Conservation (phyloP, 2,329 filamentous ascomycete genomes). For the Macrophomina tecta region DNA sequence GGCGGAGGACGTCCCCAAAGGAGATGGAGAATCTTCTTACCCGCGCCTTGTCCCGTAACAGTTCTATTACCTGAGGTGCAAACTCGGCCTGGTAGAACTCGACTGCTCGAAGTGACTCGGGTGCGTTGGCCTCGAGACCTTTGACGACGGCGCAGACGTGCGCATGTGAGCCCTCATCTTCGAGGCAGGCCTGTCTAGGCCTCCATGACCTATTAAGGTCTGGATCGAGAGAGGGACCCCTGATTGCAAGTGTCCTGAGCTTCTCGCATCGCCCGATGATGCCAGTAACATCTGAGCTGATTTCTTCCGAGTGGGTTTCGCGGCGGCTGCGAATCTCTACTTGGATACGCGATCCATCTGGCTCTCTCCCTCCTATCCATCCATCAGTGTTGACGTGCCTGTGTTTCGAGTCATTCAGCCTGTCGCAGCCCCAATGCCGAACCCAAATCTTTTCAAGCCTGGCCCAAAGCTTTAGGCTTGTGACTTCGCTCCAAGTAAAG, state of each 20-base stretch:
- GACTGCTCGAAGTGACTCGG: not conserved
- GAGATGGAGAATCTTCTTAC: conserved; percentile 16
- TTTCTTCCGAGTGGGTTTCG: not conserved
- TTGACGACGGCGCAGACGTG: conserved; percentile 16
- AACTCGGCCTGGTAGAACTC: conserved; percentile 23
- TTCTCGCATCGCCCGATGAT: conserved; percentile 1
- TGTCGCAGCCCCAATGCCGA: conserved; percentile 25
- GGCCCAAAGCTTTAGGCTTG: not conserved
- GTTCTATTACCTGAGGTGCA: not conserved
- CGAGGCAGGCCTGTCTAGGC: not conserved
- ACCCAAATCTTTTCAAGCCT: conserved; percentile 24
- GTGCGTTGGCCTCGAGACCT: conserved; percentile 4
- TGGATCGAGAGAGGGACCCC: conserved; percentile 12
- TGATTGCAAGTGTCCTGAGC: conserved; percentile 17
- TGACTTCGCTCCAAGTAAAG: conserved; percentile 7
- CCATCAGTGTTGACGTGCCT: not conserved
- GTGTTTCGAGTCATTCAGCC: conserved; percentile 8
- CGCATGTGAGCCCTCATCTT: conserved; percentile 18
- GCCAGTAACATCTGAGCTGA: not conserved
- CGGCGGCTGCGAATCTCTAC: not conserved
- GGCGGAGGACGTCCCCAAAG: not conserved
- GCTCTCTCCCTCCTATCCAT: not conserved
- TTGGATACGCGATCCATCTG: too few species aligned
- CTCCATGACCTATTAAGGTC: conserved; percentile 5
- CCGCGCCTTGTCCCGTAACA: not conserved